phyloP scores from a whole-genome alignment of 768 basidiomycete species.

The Trametes cubensis region DNA sequence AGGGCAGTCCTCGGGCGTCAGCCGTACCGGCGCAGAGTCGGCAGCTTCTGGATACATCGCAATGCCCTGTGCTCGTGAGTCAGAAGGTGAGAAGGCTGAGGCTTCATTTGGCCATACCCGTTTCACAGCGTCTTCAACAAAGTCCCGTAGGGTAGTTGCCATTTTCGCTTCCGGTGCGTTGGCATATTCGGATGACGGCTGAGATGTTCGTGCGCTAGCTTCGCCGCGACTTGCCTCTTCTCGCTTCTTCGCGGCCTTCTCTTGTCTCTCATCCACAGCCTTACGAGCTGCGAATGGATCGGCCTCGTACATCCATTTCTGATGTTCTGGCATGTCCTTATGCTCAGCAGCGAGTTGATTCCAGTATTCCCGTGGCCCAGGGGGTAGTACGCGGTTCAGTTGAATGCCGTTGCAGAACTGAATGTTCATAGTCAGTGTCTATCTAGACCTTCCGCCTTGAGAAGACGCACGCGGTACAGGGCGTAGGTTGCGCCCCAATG shows the following conservation, averaged over 20 bases:
- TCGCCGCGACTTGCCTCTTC: conserved; percentile 36
- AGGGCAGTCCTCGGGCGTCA: conserved; percentile 46
- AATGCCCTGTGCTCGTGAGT: conserved; percentile 44
- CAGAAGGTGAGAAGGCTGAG: no score
- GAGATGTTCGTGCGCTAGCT: conserved; percentile 15
- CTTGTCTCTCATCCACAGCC: conserved; percentile 67
- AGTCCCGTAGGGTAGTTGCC: conserved; percentile 71
- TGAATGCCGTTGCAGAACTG: conserved; percentile 79
- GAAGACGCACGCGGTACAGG: conserved; percentile 74
- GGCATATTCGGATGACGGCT: conserved; percentile 42
- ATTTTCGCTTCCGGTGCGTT: conserved; percentile 79
- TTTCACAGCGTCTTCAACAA: conserved; percentile 81
- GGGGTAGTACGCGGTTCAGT: conserved; percentile 76
- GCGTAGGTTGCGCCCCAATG: conserved; percentile 92
- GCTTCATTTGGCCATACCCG: conserved; percentile 46
- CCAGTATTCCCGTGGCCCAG: conserved; percentile 89
- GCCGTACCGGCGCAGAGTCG: conserved; percentile 38
- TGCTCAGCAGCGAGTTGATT: conserved; percentile 71
- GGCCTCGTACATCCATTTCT: conserved; percentile 84
- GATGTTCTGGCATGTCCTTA: conserved; percentile 64
- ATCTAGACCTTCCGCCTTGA: background rate
- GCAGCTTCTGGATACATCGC: conserved; percentile 52
- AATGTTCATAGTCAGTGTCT: conserved; percentile 7
- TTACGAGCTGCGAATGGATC: conserved; percentile 83
- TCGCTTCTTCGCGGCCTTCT: conserved; percentile 49